phyloP scores from a whole-genome alignment of 2,329 filamentous ascomycete genomes.

The Aspergillus tanneri region DNA sequence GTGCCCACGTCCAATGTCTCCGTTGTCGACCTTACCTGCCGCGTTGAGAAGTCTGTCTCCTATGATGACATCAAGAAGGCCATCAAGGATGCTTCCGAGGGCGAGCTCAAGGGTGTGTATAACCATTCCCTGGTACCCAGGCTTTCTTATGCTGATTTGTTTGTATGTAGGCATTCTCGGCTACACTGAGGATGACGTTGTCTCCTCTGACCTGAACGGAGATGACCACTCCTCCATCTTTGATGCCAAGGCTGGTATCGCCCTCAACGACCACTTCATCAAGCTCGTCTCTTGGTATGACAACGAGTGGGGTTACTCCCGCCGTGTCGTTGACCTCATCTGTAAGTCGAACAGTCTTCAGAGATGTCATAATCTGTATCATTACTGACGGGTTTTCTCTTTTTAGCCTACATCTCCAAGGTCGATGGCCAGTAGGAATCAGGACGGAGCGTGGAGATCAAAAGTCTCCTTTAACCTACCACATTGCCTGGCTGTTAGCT shows the following conservation, averaged over 20 bases:
- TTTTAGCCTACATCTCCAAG: conserved; percentile 71
- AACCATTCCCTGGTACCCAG: not conserved
- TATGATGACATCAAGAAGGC: conserved; percentile 85
- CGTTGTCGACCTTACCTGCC: conserved; percentile 94
- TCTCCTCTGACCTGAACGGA: conserved; percentile 91
- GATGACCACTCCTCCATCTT: conserved; percentile 96
- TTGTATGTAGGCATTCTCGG: conserved; percentile 70
- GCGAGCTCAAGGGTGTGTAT: conserved; percentile 72
- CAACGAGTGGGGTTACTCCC: conserved; percentile 99
- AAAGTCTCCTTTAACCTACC: conserved; percentile 35
- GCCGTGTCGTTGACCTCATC: conserved; percentile 81
- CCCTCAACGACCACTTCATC: conserved; percentile 97
- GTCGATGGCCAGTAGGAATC: conserved; percentile 58
- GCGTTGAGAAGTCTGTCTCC: conserved; percentile 77
- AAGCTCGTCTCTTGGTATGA: conserved; percentile 99
- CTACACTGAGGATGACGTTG: conserved; percentile 96
- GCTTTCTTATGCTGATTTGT: conserved; percentile 4
- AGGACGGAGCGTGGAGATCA: conserved; percentile 32
- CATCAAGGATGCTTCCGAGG: conserved; percentile 83
- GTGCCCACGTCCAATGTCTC: conserved; percentile 98
- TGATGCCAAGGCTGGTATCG: conserved; percentile 98
- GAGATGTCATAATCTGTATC: not conserved
- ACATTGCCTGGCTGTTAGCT: conserved; percentile 13
- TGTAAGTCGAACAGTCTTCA: conserved; percentile 31
- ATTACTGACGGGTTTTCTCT: conserved; percentile 30